These are phyloP conservation scores for Filobasidium floriforme DNA, from an alignment of 768 basidiomycete genomes.

Conservation along the genomic window DNA sequence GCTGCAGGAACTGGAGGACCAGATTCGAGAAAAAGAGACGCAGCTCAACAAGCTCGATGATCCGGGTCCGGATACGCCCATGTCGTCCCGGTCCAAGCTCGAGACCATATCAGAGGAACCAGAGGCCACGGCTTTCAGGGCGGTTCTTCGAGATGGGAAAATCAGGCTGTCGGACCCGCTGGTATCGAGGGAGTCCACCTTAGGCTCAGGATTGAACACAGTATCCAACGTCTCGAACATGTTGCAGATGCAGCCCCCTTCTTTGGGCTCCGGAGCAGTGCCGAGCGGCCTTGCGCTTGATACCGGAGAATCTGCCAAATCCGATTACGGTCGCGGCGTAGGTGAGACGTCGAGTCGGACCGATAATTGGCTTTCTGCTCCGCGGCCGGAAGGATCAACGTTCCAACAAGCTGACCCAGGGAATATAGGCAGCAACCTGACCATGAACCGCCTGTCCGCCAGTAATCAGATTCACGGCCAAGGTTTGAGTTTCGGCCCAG, in stretches of 20 bases:
- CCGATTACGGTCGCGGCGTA: too few relatives aligned
- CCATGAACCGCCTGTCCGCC: neutral
- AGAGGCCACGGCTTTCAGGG: neutral
- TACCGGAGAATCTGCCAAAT: too few relatives aligned
- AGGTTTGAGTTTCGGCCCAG: slow-evolving; percentile 6
- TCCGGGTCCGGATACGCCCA: neutral
- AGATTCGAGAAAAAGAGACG: slow-evolving; percentile 11
- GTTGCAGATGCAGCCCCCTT: too few relatives aligned
- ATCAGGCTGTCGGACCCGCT: neutral
- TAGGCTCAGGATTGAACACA: too few relatives aligned
- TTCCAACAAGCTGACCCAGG: too few relatives aligned
- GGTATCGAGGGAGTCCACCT: neutral
- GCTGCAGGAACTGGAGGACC: slow-evolving; percentile 16
- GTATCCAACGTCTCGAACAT: too few relatives aligned
- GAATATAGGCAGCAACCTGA: too few relatives aligned
- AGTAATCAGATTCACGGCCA: neutral
- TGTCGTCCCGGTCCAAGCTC: neutral
- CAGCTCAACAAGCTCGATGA: neutral
- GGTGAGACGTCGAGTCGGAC: too few relatives aligned
- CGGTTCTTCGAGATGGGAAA: neutral
- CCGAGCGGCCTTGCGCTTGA: too few relatives aligned
- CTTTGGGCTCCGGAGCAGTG: too few relatives aligned
- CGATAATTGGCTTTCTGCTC: too few relatives aligned
- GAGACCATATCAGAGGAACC: neutral
- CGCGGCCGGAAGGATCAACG: too few relatives aligned